Evolutionary conservation across 306 rosid species (phyloP).

Genomic region (Vigna reflexopilosa): DNA sequence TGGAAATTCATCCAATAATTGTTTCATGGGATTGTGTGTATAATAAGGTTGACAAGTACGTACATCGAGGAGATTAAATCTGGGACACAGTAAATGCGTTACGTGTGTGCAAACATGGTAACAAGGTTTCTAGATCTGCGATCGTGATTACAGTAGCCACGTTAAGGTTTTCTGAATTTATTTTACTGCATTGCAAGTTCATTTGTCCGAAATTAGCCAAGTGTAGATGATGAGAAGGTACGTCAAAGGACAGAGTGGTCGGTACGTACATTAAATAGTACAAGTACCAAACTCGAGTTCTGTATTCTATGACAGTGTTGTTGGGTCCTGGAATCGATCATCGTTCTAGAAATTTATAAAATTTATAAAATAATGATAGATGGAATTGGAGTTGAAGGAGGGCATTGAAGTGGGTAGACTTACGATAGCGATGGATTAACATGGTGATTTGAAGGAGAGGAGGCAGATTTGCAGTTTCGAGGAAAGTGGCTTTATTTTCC

Average conservation of each 20-base stretch:
- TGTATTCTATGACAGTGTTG: constrained; percentile 25
- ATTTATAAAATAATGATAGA: not conserved
- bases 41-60: constrained; percentile 48
- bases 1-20: constrained; percentile 5
- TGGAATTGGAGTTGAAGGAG: constrained; percentile 52
- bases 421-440: constrained; percentile 46
- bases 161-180: not conserved
- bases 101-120: not conserved
- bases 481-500: constrained; percentile 66
- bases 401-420: constrained; percentile 31
- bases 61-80: constrained; percentile 20
- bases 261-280: not conserved
- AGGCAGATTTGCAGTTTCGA: constrained; percentile 59
- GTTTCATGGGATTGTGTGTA: constrained; percentile 1
- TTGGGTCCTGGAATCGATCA: not conserved
- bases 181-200: not conserved
- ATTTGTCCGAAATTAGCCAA: not conserved
- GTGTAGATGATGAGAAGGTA: not conserved
- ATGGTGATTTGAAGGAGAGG: constrained; percentile 52
- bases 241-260: constrained; percentile 1
- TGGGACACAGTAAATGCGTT: too few relatives aligned
- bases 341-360: constrained; percentile 27
- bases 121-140: not conserved
- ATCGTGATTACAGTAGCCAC: not conserved
- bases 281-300: not conserved